These are phyloP conservation scores for Phytopythium cucurbitacearum DNA, from an alignment of 352 stramenopile genomes.

Conservation along the genomic window DNA sequence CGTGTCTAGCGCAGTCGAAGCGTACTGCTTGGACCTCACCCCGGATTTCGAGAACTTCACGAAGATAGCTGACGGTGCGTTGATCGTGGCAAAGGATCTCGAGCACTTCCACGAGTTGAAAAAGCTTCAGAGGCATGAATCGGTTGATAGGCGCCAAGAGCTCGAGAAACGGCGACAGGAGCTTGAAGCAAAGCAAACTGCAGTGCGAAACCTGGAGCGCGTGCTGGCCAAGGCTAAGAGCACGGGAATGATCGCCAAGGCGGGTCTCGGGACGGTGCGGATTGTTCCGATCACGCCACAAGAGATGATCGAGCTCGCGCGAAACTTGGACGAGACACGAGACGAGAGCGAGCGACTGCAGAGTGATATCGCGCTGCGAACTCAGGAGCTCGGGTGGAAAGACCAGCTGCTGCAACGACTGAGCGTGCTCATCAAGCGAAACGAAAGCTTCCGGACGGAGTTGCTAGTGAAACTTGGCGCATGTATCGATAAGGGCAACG, in stretches of 20 bases:
- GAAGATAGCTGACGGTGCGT: conserved; percentile 24
- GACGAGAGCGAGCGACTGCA: conserved; percentile 39
- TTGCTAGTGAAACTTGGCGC: conserved; percentile 28
- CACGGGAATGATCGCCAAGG: conserved; percentile 70
- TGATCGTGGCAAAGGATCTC: conserved; percentile 40
- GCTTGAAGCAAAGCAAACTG: conserved; percentile 8
- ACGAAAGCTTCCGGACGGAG: conserved; percentile 52
- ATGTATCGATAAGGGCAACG: conserved; percentile 45
- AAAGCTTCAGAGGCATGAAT: conserved; percentile 40
- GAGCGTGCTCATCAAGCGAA: conserved; percentile 65
- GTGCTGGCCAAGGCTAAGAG: conserved; percentile 57
- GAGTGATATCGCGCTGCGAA: conserved; percentile 27
- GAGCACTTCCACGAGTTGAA: conserved; percentile 61
- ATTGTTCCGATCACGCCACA: conserved; percentile 47
- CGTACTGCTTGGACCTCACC: conserved; percentile 44
- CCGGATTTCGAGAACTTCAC: conserved; percentile 35
- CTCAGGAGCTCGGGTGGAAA: conserved; percentile 50
- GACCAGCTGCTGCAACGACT: conserved; percentile 63
- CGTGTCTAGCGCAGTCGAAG: conserved; percentile 52
- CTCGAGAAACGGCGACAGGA: conserved; percentile 38
- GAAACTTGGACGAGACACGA: conserved; percentile 39
- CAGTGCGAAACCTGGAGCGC: conserved; percentile 52
- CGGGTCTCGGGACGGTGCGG: conserved; percentile 59
- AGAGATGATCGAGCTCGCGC: conserved; percentile 37
- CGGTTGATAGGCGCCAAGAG: conserved; percentile 22